Conservation (phyloP, 371 early-diverging fungal species). For the Mortierella sp. region DNA sequence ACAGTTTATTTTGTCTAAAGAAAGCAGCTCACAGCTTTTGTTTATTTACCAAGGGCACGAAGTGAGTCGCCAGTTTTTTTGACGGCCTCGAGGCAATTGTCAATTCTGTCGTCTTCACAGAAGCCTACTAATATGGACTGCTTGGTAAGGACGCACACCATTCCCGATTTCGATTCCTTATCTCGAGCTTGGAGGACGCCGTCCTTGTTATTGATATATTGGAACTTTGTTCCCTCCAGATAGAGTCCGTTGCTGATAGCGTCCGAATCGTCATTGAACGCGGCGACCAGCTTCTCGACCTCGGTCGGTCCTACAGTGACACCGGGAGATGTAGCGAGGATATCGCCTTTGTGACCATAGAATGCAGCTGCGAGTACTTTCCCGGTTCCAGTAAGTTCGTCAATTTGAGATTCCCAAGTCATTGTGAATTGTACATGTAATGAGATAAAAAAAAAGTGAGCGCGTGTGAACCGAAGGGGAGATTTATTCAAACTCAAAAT, state of each 20-base stretch:
- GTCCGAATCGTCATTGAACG: neutral
- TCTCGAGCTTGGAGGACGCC: neutral
- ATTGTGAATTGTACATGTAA: neutral
- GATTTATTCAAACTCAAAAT: too few species aligned
- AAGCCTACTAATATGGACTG: neutral
- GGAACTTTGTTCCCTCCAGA: neutral
- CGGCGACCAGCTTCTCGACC: neutral
- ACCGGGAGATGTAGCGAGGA: slow-evolving; percentile 2
- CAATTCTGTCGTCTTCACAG: neutral
- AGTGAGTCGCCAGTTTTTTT: neutral
- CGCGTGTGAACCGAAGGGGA: neutral
- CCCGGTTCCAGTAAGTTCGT: neutral
- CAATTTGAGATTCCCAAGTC: neutral
- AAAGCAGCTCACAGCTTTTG: neutral
- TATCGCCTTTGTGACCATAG: neutral
- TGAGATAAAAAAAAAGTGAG: neutral
- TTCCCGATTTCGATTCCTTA: neutral
- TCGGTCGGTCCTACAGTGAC: neutral
- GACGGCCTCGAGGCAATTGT: neutral
- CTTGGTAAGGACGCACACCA: neutral
- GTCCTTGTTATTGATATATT: neutral
- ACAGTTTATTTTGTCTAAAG: too few species aligned
- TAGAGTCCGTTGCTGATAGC: neutral
- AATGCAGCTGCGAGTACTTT: neutral
- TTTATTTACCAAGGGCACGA: neutral